Conservation (phyloP, 2,329 filamentous ascomycete genomes). For the Penicillium brevicompactum region DNA sequence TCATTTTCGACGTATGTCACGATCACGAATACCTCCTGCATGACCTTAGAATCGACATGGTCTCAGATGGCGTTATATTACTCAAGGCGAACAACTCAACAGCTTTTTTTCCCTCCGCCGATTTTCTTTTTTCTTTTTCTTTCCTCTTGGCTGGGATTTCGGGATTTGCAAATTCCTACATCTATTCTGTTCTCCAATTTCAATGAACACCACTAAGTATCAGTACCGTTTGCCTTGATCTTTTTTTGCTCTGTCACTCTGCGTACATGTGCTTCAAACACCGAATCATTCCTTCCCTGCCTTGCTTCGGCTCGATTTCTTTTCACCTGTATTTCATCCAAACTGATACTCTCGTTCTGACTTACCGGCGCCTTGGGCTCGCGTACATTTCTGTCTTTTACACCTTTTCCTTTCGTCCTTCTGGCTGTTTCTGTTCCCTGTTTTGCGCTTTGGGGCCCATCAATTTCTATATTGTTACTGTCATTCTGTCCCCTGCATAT, state of each 20-base stretch:
- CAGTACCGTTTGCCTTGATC: background rate
- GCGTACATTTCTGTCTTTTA: slow-evolving; percentile 17
- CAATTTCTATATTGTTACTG: background rate
- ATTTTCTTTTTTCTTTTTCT: slow-evolving; percentile 14
- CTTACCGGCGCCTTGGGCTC: background rate
- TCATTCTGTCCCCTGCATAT: background rate
- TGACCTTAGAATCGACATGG: slow-evolving; percentile 40
- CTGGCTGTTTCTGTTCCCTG: slow-evolving; percentile 12
- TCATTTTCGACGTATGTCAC: slow-evolving; percentile 41
- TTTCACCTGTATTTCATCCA: slow-evolving; percentile 7
- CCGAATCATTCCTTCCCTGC: background rate
- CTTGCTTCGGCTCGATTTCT: background rate
- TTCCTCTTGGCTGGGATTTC: slow-evolving; percentile 6
- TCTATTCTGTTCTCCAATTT: slow-evolving; percentile 11
- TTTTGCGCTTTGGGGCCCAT: background rate
- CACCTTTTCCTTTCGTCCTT: slow-evolving; percentile 16
- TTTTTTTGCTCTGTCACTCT: slow-evolving; percentile 7
- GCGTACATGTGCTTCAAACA: background rate
- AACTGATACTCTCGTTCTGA: slow-evolving; percentile 8
- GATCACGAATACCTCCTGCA: slow-evolving; percentile 49
- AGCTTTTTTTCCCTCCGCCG: slow-evolving; percentile 14
- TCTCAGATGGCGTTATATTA: slow-evolving; percentile 42
- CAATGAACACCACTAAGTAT: slow-evolving; percentile 8
- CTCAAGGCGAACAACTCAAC: slow-evolving; percentile 31
- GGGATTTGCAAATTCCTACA: slow-evolving; percentile 11